Conservation (phyloP, 495 filamentous ascomycete genomes). For the Hypoxylon trugodes region DNA sequence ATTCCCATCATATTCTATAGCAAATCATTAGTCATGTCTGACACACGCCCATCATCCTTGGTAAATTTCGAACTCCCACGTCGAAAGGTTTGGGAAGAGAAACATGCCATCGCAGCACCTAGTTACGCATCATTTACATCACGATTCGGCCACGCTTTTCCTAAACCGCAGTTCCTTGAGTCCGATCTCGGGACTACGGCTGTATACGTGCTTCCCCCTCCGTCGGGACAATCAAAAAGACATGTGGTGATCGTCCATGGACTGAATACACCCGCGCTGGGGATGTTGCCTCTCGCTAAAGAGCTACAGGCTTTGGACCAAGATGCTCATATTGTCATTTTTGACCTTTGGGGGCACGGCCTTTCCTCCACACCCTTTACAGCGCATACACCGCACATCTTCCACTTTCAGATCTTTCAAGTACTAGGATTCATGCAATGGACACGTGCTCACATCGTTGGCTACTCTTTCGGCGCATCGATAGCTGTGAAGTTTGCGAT, state of each 20-base stretch:
- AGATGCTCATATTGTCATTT: neutral
- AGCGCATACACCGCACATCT: neutral
- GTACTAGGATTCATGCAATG: neutral
- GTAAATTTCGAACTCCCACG: neutral
- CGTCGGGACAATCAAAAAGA: neutral
- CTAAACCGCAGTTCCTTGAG: neutral
- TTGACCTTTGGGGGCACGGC: neutral
- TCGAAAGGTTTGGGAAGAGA: neutral
- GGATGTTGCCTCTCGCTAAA: neutral
- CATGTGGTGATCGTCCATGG: neutral
- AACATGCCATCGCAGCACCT: neutral
- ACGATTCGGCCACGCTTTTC: neutral
- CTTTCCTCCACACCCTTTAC: neutral
- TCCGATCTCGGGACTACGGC: neutral
- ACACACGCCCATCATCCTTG: neutral
- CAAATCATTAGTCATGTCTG: too few species aligned
- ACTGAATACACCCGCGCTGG: neutral
- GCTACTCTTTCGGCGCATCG: neutral
- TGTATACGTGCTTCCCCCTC: neutral
- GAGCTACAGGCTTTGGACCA: slow-evolving; percentile 1
- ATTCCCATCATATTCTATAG: too few species aligned
- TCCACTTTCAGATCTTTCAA: slow-evolving; percentile 1
- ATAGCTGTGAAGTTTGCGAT: neutral
- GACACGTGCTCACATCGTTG: neutral
- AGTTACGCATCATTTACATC: neutral